phyloP scores from a whole-genome alignment of 768 basidiomycete genomes.

The Gymnopilus junonius region DNA sequence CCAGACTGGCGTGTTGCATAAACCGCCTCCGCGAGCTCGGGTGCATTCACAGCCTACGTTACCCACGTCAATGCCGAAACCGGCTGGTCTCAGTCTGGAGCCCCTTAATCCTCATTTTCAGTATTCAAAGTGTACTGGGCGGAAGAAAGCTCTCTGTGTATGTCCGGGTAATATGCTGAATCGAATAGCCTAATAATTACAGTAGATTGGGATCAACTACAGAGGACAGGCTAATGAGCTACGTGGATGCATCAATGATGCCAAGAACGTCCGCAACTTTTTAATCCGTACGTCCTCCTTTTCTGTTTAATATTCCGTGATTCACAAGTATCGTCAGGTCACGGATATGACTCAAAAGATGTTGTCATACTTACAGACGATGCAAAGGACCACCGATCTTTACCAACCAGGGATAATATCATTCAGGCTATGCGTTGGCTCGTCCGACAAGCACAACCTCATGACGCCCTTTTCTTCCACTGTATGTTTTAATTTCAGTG shows the following conservation, averaged over 20 bases:
- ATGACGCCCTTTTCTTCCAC: conserved; percentile 82
- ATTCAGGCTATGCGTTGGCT: conserved; percentile 60
- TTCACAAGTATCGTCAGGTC: conserved; percentile 20
- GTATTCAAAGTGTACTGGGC: conserved; percentile 80
- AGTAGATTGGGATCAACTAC: conserved; percentile 83
- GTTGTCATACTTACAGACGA: conserved; percentile 77
- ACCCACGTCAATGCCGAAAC: conserved; percentile 13
- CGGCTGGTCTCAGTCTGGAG: conserved; percentile 13
- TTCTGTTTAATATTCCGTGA: neutral
- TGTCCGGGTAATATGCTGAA: too few species aligned
- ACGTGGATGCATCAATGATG: conserved; percentile 83
- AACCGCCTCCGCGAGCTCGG: conserved; percentile 3
- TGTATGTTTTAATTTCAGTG: conserved; percentile 45
- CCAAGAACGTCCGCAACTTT: conserved; percentile 69
- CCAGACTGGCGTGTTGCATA: neutral
- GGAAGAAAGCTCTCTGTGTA: conserved; percentile 82
- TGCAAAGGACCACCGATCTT: conserved; percentile 40
- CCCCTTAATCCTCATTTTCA: conserved; percentile 48
- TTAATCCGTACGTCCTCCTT: conserved; percentile 47
- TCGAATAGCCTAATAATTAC: too few species aligned
- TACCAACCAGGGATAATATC: conserved; percentile 53
- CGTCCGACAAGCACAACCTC: conserved; percentile 64
- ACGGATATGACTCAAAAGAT: conserved; percentile 60
- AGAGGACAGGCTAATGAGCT: conserved; percentile 64
- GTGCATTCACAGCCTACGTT: conserved; percentile 12